A percentile compares a stretch with the other conserved stretches of the same genome.
Evolutionary conservation across 441 rosid genomes (phyloP).

Genomic region (Bocquillonia castaneifolia): DNA sequence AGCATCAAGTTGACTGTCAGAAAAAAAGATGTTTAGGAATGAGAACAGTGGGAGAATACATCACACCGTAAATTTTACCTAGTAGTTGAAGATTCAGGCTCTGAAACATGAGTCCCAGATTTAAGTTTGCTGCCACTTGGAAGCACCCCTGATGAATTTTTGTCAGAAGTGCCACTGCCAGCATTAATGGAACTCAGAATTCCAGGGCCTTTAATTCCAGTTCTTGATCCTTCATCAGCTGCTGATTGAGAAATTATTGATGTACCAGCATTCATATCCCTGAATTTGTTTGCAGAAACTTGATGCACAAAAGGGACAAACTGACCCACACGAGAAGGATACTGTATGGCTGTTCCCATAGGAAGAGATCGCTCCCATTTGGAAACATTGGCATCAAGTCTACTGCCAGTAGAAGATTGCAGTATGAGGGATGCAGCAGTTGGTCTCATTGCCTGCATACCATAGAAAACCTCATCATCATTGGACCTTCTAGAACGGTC

Average conservation of each 20-base stretch:
- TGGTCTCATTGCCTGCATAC: slow-evolving; percentile 44
- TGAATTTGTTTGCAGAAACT: slow-evolving; percentile 52
- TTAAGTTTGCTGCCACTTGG: slow-evolving; percentile 45
- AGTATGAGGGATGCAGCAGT: slow-evolving; percentile 42
- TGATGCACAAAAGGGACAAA: slow-evolving; percentile 51
- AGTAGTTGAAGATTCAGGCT: slow-evolving; percentile 58
- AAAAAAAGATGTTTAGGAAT: background rate
- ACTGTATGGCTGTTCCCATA: slow-evolving; percentile 37
- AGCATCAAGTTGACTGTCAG: slow-evolving; percentile 1
- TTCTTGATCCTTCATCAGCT: slow-evolving; percentile 98
- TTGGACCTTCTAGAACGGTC: slow-evolving; percentile 45
- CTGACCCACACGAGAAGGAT: slow-evolving; percentile 46
- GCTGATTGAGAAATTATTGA: slow-evolving; percentile 64
- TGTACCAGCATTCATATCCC: slow-evolving; percentile 47
- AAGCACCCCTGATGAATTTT: slow-evolving; percentile 31
- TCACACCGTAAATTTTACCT: slow-evolving; percentile 40
- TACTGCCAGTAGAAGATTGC: slow-evolving; percentile 45
- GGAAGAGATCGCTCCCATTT: slow-evolving; percentile 50
- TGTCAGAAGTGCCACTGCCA: slow-evolving; percentile 33
- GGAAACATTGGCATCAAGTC: slow-evolving; percentile 41
- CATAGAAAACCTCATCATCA: slow-evolving; percentile 44
- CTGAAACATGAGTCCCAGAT: slow-evolving; percentile 33
- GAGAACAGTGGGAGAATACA: slow-evolving; percentile 3
- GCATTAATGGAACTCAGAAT: slow-evolving; percentile 47
- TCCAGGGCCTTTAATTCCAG: slow-evolving; percentile 78